A percentile compares a stretch with the other conserved stretches of the same genome.
Conservation (phyloP, 1,284 basidiomycete genomes). For the Ganoderma leucocontextum region DNA sequence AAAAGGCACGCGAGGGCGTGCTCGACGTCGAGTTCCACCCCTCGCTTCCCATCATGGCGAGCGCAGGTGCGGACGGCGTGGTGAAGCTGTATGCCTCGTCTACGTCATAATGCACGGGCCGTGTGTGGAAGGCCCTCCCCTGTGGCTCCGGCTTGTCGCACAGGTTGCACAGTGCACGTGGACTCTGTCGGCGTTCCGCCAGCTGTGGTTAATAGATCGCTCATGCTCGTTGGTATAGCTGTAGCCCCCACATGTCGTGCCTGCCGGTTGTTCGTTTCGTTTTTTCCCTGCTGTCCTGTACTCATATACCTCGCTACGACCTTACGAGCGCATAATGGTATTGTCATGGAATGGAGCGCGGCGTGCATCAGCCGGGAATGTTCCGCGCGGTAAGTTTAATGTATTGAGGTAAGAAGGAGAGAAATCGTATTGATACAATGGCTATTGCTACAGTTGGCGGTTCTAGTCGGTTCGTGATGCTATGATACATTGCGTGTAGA, state of each 20-base stretch:
- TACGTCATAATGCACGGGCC: constrained; percentile 61
- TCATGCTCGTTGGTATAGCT: constrained; percentile 22
- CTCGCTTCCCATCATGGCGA: constrained; percentile 87
- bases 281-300: constrained; percentile 33
- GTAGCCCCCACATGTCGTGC: constrained; percentile 13
- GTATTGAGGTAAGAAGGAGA: constrained; percentile 10
- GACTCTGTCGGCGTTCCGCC: constrained; percentile 17
- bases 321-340: constrained; percentile 38
- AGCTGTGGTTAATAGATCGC: constrained; percentile 24
- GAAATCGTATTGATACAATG: constrained; percentile 43
- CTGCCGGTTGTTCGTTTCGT: constrained; percentile 19
- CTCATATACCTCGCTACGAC: constrained; percentile 41
- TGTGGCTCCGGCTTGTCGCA: constrained; percentile 13
- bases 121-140: neutral
- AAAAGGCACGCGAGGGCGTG: constrained; percentile 91
- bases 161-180: constrained; percentile 11
- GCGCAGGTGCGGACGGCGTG: constrained; percentile 94
- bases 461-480: neutral
- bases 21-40: constrained; percentile 89
- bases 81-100: constrained; percentile 89
- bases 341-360: constrained; percentile 29
- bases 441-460: constrained; percentile 44
- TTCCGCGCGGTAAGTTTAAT: neutral
- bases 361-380: neutral
- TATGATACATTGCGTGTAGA: constrained; percentile 22